These are phyloP conservation scores for Talaromyces sp. DNA, from an alignment of 2,329 filamentous ascomycete species.

Conservation along the genomic window DNA sequence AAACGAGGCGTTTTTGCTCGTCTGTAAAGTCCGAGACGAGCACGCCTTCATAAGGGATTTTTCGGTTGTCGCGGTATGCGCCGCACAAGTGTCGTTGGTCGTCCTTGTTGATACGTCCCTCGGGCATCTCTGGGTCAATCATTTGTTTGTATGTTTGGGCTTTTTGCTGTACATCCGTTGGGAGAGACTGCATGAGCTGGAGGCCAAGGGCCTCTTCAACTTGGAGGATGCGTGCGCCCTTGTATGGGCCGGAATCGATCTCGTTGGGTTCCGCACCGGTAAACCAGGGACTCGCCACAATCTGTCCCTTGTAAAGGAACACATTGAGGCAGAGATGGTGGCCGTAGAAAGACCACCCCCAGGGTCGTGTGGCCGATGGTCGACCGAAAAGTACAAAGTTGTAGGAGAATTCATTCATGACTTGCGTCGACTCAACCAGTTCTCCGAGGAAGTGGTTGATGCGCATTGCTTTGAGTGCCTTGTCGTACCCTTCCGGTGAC, in stretches of 20 bases:
- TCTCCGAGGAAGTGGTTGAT: slow-evolving; percentile 72
- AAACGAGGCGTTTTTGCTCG: slow-evolving; percentile 51
- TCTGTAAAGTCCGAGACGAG: slow-evolving; percentile 41
- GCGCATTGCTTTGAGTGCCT: slow-evolving; percentile 65
- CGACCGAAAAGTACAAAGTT: slow-evolving; percentile 68
- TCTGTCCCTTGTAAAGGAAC: slow-evolving; percentile 61
- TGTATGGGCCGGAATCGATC: slow-evolving; percentile 60
- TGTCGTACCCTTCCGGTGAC: slow-evolving; percentile 65
- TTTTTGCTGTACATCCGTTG: slow-evolving; percentile 38
- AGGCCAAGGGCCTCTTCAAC: slow-evolving; percentile 61
- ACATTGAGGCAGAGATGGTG: slow-evolving; percentile 72
- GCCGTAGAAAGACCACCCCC: slow-evolving; percentile 72
- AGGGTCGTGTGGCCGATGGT: slow-evolving; percentile 54
- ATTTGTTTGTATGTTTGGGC: slow-evolving; percentile 58
- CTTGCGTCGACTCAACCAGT: slow-evolving; percentile 54
- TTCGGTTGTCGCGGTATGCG: slow-evolving; percentile 71
- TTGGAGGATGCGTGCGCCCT: slow-evolving; percentile 62
- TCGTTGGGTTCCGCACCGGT: slow-evolving; percentile 75
- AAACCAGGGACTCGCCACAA: slow-evolving; percentile 69
- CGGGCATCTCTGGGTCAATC: slow-evolving; percentile 60
- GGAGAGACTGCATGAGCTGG: slow-evolving; percentile 63
- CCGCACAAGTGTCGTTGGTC: slow-evolving; percentile 75
- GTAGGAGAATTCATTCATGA: slow-evolving; percentile 73
- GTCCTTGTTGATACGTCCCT: slow-evolving; percentile 67
- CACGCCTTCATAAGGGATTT: slow-evolving; percentile 70